Evolutionary conservation across 148 eudicot genomes (phyloP).

Genomic region (Arbutus unedo): DNA sequence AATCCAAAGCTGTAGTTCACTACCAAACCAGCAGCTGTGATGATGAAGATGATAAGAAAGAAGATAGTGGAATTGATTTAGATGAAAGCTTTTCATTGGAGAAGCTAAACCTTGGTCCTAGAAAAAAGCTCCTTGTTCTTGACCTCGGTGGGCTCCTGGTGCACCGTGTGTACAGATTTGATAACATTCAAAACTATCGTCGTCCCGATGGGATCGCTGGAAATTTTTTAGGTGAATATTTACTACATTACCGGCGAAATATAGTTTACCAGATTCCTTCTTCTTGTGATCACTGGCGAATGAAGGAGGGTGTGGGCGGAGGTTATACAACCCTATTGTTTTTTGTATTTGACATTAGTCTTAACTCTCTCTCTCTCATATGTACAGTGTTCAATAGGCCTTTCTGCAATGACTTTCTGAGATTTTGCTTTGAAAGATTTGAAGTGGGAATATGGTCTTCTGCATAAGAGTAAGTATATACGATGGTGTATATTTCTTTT

Average conservation of each 20-base stretch:
- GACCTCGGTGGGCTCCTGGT: conserved; percentile 27
- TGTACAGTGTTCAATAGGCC: neutral
- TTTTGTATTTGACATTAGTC: too few relatives aligned
- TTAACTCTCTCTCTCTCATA: neutral
- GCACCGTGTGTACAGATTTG: conserved; percentile 14
- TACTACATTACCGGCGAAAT: neutral
- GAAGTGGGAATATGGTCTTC: neutral
- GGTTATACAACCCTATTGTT: too few relatives aligned
- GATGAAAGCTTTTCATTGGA: conserved; percentile 16
- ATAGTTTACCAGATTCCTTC: too few relatives aligned
- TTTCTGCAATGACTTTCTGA: neutral
- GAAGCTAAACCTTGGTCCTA: conserved; percentile 29
- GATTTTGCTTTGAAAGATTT: neutral
- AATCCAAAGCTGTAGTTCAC: neutral
- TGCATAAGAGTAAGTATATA: neutral
- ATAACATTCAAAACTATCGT: neutral
- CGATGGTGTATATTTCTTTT: too few relatives aligned
- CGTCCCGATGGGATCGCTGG: conserved; percentile 20
- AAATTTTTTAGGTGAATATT: neutral
- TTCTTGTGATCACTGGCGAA: too few relatives aligned
- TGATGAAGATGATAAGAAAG: neutral
- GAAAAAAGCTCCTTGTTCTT: conserved; percentile 31
- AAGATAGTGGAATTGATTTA: neutral
- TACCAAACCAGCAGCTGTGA: neutral
- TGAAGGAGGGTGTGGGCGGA: too few relatives aligned